phyloP scores from a whole-genome alignment of 2,329 filamentous ascomycete species.

The Stromatinia cepivora region DNA sequence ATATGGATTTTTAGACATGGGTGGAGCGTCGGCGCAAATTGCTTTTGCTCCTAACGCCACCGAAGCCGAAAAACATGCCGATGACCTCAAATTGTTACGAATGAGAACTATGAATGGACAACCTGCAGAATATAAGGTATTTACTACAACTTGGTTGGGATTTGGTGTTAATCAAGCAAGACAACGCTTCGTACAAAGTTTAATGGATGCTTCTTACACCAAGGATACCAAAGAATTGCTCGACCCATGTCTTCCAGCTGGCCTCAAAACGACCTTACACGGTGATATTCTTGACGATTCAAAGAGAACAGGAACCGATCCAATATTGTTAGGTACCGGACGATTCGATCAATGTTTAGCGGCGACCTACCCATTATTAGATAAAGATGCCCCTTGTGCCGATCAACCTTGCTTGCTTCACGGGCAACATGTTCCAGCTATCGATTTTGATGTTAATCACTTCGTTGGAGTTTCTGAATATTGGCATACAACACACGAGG shows the following conservation, averaged over 20 bases:
- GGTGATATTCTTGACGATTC: conserved; percentile 55
- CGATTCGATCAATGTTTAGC: conserved; percentile 81
- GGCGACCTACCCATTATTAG: conserved; percentile 79
- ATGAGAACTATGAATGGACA: conserved; percentile 80
- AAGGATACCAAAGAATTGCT: conserved; percentile 66
- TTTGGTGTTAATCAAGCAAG: conserved; percentile 96
- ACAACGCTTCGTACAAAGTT: conserved; percentile 73
- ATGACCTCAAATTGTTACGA: conserved; percentile 84
- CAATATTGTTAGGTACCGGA: conserved; percentile 76
- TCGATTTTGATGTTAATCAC: conserved; percentile 96
- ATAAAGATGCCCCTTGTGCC: conserved; percentile 82
- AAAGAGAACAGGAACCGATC: conserved; percentile 46
- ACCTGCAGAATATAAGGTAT: conserved; percentile 79
- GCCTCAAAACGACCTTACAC: conserved; percentile 71
- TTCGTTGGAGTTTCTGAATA: conserved; percentile 98
- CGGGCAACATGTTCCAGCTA: conserved; percentile 87
- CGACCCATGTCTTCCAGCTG: conserved; percentile 86
- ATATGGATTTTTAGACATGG: conserved; percentile 98
- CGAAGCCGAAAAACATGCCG: conserved; percentile 82
- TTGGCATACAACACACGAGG: conserved; percentile 96
- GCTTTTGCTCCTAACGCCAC: conserved; percentile 94
- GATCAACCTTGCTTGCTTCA: conserved; percentile 87
- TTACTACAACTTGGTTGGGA: conserved; percentile 94
- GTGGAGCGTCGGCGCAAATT: conserved; percentile 94
- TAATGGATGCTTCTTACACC: conserved; percentile 67